Conservation (phyloP, 345 rosid genomes). For the Eucalyptus tenuipes region DNA sequence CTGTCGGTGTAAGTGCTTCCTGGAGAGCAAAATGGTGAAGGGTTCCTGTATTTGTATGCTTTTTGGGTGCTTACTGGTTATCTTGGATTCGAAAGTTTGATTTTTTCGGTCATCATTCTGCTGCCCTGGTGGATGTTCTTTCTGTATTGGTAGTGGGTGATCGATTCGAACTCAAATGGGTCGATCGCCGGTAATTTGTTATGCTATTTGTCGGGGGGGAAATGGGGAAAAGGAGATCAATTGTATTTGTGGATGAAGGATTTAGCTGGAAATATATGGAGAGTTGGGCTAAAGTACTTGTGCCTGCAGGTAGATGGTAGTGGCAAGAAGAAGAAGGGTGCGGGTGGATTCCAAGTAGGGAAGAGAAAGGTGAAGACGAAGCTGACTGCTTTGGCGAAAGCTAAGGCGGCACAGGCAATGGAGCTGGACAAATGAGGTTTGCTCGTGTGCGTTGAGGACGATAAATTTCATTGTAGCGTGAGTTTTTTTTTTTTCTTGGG, state of each 20-base stretch:
- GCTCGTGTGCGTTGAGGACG: neutral
- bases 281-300: neutral
- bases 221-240: neutral
- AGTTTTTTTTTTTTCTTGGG: neutral
- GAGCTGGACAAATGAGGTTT: conserved; percentile 68
- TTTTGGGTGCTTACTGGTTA: neutral
- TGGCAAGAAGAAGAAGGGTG: conserved; percentile 51
- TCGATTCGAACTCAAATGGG: neutral
- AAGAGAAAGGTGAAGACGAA: conserved; percentile 88
- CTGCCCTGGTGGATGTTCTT: neutral
- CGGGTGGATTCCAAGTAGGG: conserved; percentile 71
- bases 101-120: neutral
- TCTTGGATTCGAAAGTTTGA: neutral
- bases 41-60: neutral
- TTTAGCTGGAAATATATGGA: neutral
- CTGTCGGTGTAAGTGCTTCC: neutral
- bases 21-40: neutral
- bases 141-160: neutral
- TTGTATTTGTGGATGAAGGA: neutral
- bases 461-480: neutral
- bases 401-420: conserved; percentile 94
- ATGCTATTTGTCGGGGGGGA: neutral
- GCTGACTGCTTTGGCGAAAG: conserved; percentile 58
- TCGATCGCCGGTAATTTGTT: neutral
- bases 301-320: conserved; percentile 55